A percentile compares a stretch with the other conserved stretches of the same genome.
phyloP scores from a whole-genome alignment of 208 protist genomes.

The Strigomonas culicis region DNA sequence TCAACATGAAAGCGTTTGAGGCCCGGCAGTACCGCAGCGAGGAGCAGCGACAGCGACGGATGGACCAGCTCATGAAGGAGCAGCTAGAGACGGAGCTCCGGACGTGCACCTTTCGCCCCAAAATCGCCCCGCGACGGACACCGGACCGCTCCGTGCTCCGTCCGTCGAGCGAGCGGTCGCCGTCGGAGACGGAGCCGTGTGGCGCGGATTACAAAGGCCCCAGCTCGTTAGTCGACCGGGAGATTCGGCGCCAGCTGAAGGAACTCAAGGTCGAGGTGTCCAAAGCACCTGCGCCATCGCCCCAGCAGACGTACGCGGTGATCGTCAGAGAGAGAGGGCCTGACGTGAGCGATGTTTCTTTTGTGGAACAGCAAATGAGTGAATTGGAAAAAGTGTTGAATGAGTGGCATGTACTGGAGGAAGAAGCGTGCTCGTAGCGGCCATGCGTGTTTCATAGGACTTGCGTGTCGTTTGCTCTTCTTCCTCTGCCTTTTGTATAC shows the following conservation, averaged over 20 bases:
- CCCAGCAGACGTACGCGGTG: too few species aligned
- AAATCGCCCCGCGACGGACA: constrained; percentile 15
- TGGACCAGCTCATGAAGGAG: constrained; percentile 26
- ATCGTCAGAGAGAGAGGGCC: too few species aligned
- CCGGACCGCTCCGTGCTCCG: constrained; percentile 16
- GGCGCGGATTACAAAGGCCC: neutral
- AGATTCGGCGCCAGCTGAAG: too few species aligned
- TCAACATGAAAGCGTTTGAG: constrained; percentile 22
- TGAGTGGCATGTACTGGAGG: constrained; percentile 50
- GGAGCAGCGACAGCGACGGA: constrained; percentile 17
- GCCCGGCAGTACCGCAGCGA: constrained; percentile 23
- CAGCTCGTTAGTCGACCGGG: neutral
- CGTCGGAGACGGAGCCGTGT: neutral
- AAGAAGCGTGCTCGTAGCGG: too few species aligned
- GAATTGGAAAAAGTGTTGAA: constrained; percentile 37
- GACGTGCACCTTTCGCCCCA: constrained; percentile 50
- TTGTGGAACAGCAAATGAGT: constrained; percentile 25
- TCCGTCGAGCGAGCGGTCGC: neutral
- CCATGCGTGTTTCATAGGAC: too few species aligned
- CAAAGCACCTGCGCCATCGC: too few species aligned
- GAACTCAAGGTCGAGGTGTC: too few species aligned
- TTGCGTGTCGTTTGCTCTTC: too few species aligned
- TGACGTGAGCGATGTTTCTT: too few species aligned
- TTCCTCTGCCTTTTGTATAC: too few species aligned
- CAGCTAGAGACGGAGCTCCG: constrained; percentile 19